These are phyloP conservation scores for Mycena floridula DNA, from an alignment of 768 basidiomycete genomes.

Conservation along the genomic window DNA sequence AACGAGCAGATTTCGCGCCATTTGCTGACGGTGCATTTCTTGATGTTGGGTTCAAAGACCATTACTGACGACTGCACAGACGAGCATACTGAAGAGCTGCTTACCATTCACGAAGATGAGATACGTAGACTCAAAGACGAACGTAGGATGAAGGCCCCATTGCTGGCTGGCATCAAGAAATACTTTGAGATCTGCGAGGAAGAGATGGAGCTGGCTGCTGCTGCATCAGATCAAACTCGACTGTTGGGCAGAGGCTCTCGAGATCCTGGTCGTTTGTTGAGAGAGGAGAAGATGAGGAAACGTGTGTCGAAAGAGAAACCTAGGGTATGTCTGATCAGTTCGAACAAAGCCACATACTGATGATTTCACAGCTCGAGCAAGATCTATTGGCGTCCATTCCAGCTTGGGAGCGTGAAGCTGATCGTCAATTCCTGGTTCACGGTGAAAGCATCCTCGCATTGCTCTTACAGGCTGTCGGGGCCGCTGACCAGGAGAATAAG, in stretches of 20 bases:
- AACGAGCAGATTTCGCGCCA: slow-evolving; percentile 73
- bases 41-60: background rate
- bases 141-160: slow-evolving; percentile 65
- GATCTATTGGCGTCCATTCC: slow-evolving; percentile 77
- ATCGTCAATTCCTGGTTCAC: slow-evolving; percentile 75
- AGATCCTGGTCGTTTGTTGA: slow-evolving; percentile 78
- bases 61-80: too few relatives aligned
- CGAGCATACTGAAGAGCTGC: slow-evolving; percentile 83
- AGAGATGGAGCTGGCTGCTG: slow-evolving; percentile 78
- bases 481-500: slow-evolving; percentile 78
- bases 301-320: slow-evolving; percentile 91
- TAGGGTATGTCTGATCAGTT: slow-evolving; percentile 46
- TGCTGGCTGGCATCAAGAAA: slow-evolving; percentile 73
- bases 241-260: slow-evolving; percentile 75
- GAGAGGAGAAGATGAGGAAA: slow-evolving; percentile 98
- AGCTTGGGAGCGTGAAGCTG: slow-evolving; percentile 76
- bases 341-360: background rate
- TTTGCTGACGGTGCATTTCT: slow-evolving; percentile 68
- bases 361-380: slow-evolving; percentile 65
- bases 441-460: slow-evolving; percentile 77
- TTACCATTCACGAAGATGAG: slow-evolving; percentile 81
- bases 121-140: slow-evolving; percentile 80
- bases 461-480: slow-evolving; percentile 66
- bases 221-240: slow-evolving; percentile 76
- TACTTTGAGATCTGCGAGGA: slow-evolving; percentile 91